Conservation (phyloP, 1,284 basidiomycete genomes). For the Tilletia setariae region DNA sequence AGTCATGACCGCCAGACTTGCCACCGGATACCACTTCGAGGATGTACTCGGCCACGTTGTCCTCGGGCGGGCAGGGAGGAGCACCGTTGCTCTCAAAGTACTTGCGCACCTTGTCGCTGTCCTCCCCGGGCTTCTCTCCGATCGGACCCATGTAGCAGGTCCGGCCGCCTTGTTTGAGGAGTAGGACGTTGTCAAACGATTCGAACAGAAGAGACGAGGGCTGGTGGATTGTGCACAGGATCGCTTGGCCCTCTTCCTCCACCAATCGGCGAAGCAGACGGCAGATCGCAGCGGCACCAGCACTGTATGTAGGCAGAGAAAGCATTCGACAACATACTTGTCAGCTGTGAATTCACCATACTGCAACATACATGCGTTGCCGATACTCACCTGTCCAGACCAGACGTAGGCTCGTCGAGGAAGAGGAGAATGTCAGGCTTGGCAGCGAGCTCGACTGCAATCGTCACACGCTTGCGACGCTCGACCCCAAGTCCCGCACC, state of each 20-base stretch:
- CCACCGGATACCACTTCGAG: constrained; percentile 50
- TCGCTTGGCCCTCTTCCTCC: constrained; percentile 36
- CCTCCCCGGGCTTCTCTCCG: constrained; percentile 28
- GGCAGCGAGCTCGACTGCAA: constrained; percentile 46
- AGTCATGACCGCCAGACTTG: constrained; percentile 23
- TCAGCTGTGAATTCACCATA: no score
- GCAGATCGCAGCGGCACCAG: constrained; percentile 37
- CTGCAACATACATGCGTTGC: no score
- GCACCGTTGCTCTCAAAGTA: constrained; percentile 46
- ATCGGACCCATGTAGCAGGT: constrained; percentile 39
- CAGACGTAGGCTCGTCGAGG: constrained; percentile 49
- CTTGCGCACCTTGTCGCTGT: constrained; percentile 28
- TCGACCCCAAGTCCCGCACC: constrained; percentile 44
- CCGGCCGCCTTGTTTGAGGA: constrained; percentile 37
- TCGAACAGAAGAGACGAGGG: constrained; percentile 41
- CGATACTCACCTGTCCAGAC: constrained; percentile 30
- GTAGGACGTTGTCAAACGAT: constrained; percentile 40
- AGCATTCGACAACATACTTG: no score
- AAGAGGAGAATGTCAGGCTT: constrained; percentile 46
- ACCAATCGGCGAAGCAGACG: constrained; percentile 39
- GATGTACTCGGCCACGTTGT: constrained; percentile 52
- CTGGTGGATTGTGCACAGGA: constrained; percentile 49
- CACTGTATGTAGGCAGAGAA: no score
- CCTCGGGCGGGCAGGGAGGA: constrained; percentile 30
- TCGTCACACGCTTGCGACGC: constrained; percentile 41